Evolutionary conservation across 805 yeast genomes (phyloP).

Genomic region (Candida tammaniensis): DNA sequence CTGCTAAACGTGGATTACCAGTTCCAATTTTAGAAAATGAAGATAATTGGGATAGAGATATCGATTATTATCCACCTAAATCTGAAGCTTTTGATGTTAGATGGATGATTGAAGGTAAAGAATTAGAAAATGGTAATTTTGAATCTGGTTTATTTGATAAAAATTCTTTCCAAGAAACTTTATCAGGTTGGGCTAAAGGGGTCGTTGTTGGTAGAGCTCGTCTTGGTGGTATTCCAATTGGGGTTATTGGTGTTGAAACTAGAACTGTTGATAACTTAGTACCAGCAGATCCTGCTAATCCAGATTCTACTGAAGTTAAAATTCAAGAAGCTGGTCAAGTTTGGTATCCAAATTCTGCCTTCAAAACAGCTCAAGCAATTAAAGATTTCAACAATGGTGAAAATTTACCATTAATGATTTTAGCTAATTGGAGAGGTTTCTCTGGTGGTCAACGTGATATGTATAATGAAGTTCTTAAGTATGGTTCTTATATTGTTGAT

Average conservation of each 20-base stretch:
- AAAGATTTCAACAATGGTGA: constrained; percentile 98
- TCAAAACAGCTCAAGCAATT: constrained; percentile 98
- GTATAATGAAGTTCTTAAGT: constrained; percentile 97
- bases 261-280: constrained; percentile 81
- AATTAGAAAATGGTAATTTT: constrained; percentile 62
- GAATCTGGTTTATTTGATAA: constrained; percentile 90
- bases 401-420: constrained; percentile 92
- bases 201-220: constrained; percentile 99
- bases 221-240: constrained; percentile 97
- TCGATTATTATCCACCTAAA: constrained; percentile 73
- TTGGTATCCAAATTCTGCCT: constrained; percentile 99
- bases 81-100: constrained; percentile 84
- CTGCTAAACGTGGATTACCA: constrained; percentile 84
- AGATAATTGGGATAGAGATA: constrained; percentile 92
- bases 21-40: constrained; percentile 82
- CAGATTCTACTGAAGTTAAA: constrained; percentile 82
- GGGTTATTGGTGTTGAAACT: constrained; percentile 96
- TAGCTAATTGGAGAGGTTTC: constrained; percentile 99
- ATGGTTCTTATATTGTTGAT: constrained; percentile 95
- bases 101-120: constrained; percentile 89
- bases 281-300: constrained; percentile 99
- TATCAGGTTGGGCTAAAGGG: constrained; percentile 98
- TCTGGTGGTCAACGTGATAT: constrained; percentile 99
- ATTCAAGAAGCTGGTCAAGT: constrained; percentile 98
- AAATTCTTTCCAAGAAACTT: constrained; percentile 91